Evolutionary conservation across 1,284 basidiomycete genomes (phyloP).

Genomic region (Naganishia cerealis): DNA sequence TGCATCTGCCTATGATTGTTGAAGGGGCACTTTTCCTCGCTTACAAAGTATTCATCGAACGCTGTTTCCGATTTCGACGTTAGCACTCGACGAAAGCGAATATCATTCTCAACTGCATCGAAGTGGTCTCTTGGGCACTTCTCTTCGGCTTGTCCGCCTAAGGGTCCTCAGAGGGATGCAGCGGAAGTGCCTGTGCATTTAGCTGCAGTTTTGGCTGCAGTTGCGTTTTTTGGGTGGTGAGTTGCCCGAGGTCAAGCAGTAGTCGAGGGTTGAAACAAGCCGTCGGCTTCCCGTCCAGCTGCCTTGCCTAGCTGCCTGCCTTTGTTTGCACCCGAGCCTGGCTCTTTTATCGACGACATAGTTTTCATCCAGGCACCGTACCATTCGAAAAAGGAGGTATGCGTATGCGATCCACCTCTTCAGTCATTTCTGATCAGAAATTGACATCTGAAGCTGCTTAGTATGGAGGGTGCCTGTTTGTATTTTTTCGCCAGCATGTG

Average conservation of each 20-base stretch:
- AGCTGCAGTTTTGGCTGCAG: slow-evolving; percentile 3
- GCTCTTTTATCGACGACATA: slow-evolving; percentile 7
- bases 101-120: slow-evolving; percentile 17
- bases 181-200: slow-evolving; percentile 9
- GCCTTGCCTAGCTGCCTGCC: background rate
- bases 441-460: background rate
- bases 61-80: background rate
- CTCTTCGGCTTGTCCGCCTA: slow-evolving; percentile 11
- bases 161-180: background rate
- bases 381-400: background rate
- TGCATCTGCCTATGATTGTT: background rate
- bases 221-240: slow-evolving; percentile 8
- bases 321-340: slow-evolving; percentile 2
- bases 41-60: background rate
- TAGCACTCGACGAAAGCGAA: slow-evolving; percentile 9
- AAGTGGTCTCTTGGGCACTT: slow-evolving; percentile 12
- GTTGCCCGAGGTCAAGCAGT: background rate
- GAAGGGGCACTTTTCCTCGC: background rate
- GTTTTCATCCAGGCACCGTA: background rate
- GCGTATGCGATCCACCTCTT: background rate
- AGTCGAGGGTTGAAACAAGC: background rate
- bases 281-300: background rate
- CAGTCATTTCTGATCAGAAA: background rate
- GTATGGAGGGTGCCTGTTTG: background rate
- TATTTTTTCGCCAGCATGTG: too few species aligned